Conservation (phyloP, 164 flowering plant species). For the Piper betle region DNA sequence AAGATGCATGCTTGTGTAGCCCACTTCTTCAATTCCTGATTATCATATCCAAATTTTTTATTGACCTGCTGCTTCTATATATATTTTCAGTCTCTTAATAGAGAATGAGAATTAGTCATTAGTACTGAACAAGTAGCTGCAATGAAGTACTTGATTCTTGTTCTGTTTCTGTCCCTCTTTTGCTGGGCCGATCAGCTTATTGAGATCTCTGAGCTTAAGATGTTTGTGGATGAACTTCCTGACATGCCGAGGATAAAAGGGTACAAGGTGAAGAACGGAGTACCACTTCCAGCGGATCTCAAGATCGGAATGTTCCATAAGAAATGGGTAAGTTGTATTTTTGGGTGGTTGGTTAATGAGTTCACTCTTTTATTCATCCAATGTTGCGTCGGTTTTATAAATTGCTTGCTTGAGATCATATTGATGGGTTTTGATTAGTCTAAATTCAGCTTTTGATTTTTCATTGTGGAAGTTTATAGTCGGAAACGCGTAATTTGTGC, state of each 20-base stretch:
- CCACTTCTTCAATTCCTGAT: no score
- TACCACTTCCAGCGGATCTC: conserved; percentile 31
- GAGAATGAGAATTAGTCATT: no score
- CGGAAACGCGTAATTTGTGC: no score
- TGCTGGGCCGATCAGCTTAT: conserved; percentile 12
- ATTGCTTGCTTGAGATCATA: no score
- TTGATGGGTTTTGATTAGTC: no score
- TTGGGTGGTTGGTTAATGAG: not conserved
- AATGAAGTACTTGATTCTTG: not conserved
- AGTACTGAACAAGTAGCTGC: not conserved
- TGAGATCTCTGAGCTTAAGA: conserved; percentile 26
- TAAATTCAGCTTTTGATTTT: no score
- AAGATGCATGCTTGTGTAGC: no score
- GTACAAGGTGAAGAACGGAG: conserved; percentile 25
- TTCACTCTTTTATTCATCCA: no score
- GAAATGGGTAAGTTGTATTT: conserved; percentile 43
- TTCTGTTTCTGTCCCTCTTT: not conserved
- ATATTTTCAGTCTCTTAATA: no score
- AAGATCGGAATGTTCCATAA: conserved; percentile 65
- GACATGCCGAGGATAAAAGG: conserved; percentile 56
- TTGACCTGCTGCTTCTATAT: not conserved
- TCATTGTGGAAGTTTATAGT: no score
- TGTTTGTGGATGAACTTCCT: conserved; percentile 81
- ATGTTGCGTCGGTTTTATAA: no score
- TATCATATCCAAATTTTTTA: not conserved